Evolutionary conservation across 1,139 yeast species (phyloP).

Genomic region (Casaregolazyma suthepensis): DNA sequence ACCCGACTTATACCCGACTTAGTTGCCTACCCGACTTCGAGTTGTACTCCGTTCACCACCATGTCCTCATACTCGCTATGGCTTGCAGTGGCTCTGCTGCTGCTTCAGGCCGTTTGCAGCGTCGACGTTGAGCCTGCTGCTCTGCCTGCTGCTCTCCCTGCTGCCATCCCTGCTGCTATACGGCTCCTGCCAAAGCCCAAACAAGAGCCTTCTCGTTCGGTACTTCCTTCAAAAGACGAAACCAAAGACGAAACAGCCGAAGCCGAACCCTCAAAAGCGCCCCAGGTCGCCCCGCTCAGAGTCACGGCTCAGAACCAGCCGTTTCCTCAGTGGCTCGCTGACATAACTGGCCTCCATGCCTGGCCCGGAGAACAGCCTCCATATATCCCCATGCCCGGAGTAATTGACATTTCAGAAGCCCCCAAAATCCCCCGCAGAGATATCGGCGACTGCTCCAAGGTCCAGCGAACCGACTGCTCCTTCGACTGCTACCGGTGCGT

Average conservation of each 20-base stretch:
- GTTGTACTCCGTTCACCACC: no score
- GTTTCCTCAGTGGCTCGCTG: slow-evolving; percentile 74
- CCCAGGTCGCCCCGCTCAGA: neutral
- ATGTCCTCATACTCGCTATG: neutral
- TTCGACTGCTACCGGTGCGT: slow-evolving; percentile 83
- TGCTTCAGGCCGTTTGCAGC: neutral
- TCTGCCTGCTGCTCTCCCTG: neutral
- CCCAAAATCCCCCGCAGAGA: slow-evolving; percentile 46
- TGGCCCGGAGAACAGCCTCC: slow-evolving; percentile 93
- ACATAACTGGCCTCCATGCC: slow-evolving; percentile 59
- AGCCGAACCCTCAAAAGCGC: neutral
- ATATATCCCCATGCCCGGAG: slow-evolving; percentile 64
- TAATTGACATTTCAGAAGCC: slow-evolving; percentile 51
- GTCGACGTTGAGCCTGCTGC: neutral
- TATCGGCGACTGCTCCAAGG: slow-evolving; percentile 54
- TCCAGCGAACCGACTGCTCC: slow-evolving; percentile 54
- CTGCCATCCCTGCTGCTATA: neutral
- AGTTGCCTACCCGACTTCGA: no score
- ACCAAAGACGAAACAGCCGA: neutral
- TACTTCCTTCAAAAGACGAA: neutral
- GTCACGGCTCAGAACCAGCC: slow-evolving; percentile 13
- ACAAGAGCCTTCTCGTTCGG: neutral
- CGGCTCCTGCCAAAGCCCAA: neutral
- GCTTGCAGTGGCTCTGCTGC: neutral
- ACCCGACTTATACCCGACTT: no score